phyloP scores from a whole-genome alignment of 2,329 filamentous ascomycete genomes.

The Blumeria hordei region DNA sequence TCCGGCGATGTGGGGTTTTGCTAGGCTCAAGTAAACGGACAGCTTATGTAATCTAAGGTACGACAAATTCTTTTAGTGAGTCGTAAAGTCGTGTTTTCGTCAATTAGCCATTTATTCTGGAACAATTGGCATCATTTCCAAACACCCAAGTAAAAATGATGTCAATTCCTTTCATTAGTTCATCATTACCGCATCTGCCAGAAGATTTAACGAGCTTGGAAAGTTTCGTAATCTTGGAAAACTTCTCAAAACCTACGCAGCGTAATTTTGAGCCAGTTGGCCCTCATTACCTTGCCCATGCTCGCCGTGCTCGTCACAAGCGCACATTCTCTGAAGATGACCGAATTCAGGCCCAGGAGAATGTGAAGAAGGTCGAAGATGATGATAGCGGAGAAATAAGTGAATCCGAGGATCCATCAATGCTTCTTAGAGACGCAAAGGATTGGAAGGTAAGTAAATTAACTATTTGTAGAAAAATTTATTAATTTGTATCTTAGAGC shows the following conservation, averaged over 20 bases:
- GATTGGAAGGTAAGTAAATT: conserved; percentile 71
- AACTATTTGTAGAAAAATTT: not conserved
- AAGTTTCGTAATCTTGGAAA: conserved; percentile 68
- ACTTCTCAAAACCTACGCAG: conserved; percentile 53
- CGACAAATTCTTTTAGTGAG: not conserved
- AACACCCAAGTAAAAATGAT: conserved; percentile 5
- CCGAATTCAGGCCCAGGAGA: conserved; percentile 83
- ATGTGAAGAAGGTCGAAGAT: conserved; percentile 85
- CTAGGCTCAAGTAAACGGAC: too few species aligned
- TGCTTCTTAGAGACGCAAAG: conserved; percentile 85
- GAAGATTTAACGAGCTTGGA: conserved; percentile 69
- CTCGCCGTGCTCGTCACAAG: conserved; percentile 83
- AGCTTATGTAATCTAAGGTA: not conserved
- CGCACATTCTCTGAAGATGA: conserved; percentile 98
- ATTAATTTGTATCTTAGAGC: conserved; percentile 23
- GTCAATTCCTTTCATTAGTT: conserved; percentile 19
- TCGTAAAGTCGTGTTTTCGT: too few species aligned
- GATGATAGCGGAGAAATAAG: conserved; percentile 77
- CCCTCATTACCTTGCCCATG: conserved; percentile 92
- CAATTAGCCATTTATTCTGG: too few species aligned
- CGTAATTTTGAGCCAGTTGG: conserved; percentile 89
- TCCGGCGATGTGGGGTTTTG: too few species aligned
- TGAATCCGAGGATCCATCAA: conserved; percentile 77
- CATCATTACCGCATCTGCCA: conserved; percentile 52
- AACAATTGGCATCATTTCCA: not conserved